Conservation (phyloP, 2,329 filamentous ascomycete genomes). For the Zopfia rhizophila region DNA sequence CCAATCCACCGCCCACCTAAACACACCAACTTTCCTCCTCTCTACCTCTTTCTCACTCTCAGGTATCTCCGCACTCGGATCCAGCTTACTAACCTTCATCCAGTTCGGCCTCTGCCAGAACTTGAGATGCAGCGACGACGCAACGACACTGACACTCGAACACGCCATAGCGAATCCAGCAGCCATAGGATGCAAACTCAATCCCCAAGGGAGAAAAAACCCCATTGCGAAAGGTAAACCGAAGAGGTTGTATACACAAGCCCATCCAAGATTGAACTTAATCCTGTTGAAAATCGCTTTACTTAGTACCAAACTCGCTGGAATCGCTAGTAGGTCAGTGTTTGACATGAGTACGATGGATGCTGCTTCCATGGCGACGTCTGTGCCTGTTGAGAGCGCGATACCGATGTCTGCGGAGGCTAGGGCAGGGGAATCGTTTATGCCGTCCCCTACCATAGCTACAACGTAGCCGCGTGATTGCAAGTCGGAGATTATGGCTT, state of each 20-base stretch:
- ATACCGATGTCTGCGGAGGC: conserved; percentile 94
- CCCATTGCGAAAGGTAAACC: conserved; percentile 98
- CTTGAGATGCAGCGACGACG: conserved; percentile 83
- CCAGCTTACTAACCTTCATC: conserved; percentile 79
- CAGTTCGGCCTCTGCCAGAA: conserved; percentile 86
- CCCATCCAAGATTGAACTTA: conserved; percentile 92
- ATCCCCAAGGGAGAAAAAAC: conserved; percentile 88
- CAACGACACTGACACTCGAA: conserved; percentile 89
- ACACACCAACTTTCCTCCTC: conserved; percentile 31
- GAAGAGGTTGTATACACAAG: conserved; percentile 90
- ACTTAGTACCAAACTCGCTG: conserved; percentile 83
- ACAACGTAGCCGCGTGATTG: conserved; percentile 79
- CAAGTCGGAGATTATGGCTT: conserved; percentile 80
- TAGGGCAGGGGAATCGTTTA: conserved; percentile 96
- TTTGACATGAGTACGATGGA: conserved; percentile 96
- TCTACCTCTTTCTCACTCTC: conserved; percentile 40
- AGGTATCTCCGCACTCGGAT: conserved; percentile 52
- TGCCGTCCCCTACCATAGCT: conserved; percentile 96
- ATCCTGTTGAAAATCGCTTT: conserved; percentile 90
- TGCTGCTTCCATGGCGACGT: conserved; percentile 97
- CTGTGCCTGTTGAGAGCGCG: conserved; percentile 89
- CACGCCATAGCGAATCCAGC: conserved; percentile 94
- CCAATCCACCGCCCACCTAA: conserved; percentile 39
- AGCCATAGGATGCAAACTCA: conserved; percentile 90
- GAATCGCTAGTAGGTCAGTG: conserved; percentile 91